Evolutionary conservation across 139 green algal species (phyloP).

Genomic region (Closterium sp.): DNA sequence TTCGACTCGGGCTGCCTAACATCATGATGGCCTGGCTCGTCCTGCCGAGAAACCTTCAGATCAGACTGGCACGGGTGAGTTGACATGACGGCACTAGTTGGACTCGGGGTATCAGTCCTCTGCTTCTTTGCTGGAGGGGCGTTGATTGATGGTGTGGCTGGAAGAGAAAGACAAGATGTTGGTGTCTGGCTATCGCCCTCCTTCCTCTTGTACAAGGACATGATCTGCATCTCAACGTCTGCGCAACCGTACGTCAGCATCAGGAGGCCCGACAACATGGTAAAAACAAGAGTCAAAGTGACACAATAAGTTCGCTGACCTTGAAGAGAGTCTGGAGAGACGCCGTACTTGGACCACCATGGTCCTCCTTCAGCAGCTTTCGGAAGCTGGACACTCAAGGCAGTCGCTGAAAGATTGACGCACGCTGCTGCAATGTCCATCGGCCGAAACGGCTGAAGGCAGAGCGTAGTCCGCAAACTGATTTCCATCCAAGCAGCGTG

Average conservation of each 20-base stretch:
- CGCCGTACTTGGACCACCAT: conserved; percentile 15
- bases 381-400: conserved; percentile 12
- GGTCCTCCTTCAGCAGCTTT: not conserved
- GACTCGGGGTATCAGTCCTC: not conserved
- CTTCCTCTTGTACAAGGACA: conserved; percentile 45
- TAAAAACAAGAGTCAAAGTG: not conserved
- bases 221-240: conserved; percentile 40
- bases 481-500: not conserved
- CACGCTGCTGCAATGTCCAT: conserved; percentile 40
- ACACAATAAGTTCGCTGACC: not conserved
- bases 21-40: not conserved
- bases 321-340: not conserved
- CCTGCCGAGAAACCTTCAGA: not conserved
- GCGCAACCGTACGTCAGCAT: not conserved
- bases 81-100: not conserved
- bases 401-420: conserved; percentile 24
- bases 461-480: conserved; percentile 39
- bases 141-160: conserved; percentile 13
- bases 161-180: conserved; percentile 26
- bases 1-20: not conserved
- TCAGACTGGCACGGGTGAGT: not conserved
- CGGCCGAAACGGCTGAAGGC: conserved; percentile 28
- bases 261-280: not conserved
- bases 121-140: not conserved
- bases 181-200: conserved; percentile 32